phyloP scores from a whole-genome alignment of 2,329 filamentous ascomycete genomes.

The Pseudogymnoascus sp. region DNA sequence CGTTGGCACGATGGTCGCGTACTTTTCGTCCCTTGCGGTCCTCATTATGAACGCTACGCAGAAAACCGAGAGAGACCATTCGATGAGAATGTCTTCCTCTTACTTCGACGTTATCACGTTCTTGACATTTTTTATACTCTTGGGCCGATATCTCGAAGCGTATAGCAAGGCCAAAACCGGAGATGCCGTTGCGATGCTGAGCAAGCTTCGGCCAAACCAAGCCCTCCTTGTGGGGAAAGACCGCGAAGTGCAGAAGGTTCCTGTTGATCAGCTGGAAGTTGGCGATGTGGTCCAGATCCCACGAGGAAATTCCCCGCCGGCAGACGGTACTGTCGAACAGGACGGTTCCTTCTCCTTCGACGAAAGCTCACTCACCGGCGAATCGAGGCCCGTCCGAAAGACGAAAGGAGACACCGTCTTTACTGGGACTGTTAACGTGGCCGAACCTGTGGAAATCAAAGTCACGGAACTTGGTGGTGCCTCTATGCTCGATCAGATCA shows the following conservation, averaged over 20 bases:
- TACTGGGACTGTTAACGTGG: neutral
- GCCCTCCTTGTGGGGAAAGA: neutral
- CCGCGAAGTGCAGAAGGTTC: constrained; percentile 37
- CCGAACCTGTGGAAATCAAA: neutral
- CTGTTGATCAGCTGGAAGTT: constrained; percentile 51
- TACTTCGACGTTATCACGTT: constrained; percentile 96
- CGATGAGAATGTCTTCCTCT: constrained; percentile 23
- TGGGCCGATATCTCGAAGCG: constrained; percentile 65
- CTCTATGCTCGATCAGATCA: constrained; percentile 74
- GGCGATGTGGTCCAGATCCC: constrained; percentile 64
- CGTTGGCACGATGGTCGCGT: constrained; percentile 77
- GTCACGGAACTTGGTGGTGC: constrained; percentile 42
- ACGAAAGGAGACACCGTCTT: neutral
- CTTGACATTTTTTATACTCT: constrained; percentile 75
- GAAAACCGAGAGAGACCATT: constrained; percentile 28
- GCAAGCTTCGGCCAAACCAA: too few species aligned
- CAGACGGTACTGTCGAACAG: constrained; percentile 53
- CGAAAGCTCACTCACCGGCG: constrained; percentile 72
- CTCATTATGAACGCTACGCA: constrained; percentile 49
- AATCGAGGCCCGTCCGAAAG: constrained; percentile 61
- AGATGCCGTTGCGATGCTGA: constrained; percentile 69
- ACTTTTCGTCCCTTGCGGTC: constrained; percentile 71
- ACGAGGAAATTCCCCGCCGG: constrained; percentile 70
- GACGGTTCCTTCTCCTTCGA: constrained; percentile 53
- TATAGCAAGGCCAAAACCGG: constrained; percentile 89